Evolutionary conservation across 2,329 filamentous ascomycete genomes (phyloP), one percentile per base, ranked within the genome.

Genomic region (Neonectria neomacrospora): DNA sequence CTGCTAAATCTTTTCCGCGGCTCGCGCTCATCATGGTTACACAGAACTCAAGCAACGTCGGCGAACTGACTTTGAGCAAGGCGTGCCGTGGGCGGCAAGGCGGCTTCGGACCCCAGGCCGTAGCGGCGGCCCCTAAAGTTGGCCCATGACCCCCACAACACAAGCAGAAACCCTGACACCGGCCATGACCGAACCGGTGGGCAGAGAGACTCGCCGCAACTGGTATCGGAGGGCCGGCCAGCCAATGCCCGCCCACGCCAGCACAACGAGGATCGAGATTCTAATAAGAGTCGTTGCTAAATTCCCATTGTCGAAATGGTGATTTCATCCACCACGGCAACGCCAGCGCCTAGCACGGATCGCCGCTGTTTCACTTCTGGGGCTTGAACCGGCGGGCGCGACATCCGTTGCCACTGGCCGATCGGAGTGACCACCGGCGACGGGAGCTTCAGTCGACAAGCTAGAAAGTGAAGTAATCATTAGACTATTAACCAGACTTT

Each of bases 251-350:
- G 39, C 63, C 65, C 63, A 62, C 64, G 45, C 47, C 26, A 54
- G 26, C 37, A 26, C 61, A 59, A 54, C 39, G 28, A 63, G 58
- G 48, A 73, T 72, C 68, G 67, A 71, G 70, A 70, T 70, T 71
- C 61, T 57, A 65, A 59, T 57, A 65, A 59, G 48, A 55, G 56
- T 54, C 30, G n/a, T 8, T 45, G 50, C 37, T 47, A 42, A 70
- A 73, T 70, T 73, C 68, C 70, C 70, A 72, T 72, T 44, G 50
- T 61, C 18, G 34, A 58, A 28, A 66, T 67, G 61, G 55, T 55
- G 54, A 71, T 70, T 66, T 55, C 34, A 48, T 55, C 45, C 48
- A 42, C 51, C 30, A 57, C 37, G 56, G 51, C 53, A 58, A 58
- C 45, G 50, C 28, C 42, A 45, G 12, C 44, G 37, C 58, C 34